Conservation (phyloP, 192 early-diverging fungal species). For the Linnemannia elongata region DNA sequence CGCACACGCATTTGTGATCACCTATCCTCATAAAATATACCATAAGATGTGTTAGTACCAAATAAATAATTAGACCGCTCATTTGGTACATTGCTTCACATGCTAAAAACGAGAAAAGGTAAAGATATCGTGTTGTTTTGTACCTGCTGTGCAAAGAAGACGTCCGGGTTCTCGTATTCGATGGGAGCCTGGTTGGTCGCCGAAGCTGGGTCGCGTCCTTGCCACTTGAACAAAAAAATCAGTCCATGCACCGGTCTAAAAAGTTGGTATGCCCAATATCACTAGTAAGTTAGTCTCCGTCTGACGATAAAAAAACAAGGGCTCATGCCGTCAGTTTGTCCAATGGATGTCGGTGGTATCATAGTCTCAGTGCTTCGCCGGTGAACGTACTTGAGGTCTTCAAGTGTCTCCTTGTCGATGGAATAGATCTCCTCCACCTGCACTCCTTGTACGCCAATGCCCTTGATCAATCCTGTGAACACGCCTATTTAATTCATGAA, state of each 20-base stretch:
- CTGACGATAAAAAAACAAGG: not conserved
- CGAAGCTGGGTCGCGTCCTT: constrained; percentile 56
- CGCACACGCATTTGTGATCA: constrained; percentile 88
- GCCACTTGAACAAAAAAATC: constrained; percentile 89
- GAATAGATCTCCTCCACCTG: constrained; percentile 88
- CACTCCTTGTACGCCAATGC: constrained; percentile 77
- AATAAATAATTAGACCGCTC: not conserved
- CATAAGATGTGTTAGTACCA: not conserved
- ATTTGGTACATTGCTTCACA: not conserved
- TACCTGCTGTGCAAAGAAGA: constrained; percentile 82
- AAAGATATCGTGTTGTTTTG: not conserved
- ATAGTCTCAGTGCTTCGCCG: not conserved
- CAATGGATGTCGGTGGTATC: not conserved
- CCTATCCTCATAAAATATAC: constrained; percentile 55
- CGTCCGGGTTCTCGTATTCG: constrained; percentile 54
- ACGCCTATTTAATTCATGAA: constrained; percentile 63
- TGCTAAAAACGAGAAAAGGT: not conserved
- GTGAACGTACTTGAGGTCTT: constrained; percentile 68
- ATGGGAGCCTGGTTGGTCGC: constrained; percentile 37
- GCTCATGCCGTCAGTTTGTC: no score
- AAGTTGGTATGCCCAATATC: no score
- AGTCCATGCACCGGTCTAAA: constrained; percentile 79
- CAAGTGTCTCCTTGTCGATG: constrained; percentile 73
- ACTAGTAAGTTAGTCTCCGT: no score
- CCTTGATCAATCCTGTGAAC: constrained; percentile 85